Evolutionary conservation across 208 protist species (phyloP), one percentile per base, ranked within the genome.

Genomic region (Chromosphaera perkinsii): DNA sequence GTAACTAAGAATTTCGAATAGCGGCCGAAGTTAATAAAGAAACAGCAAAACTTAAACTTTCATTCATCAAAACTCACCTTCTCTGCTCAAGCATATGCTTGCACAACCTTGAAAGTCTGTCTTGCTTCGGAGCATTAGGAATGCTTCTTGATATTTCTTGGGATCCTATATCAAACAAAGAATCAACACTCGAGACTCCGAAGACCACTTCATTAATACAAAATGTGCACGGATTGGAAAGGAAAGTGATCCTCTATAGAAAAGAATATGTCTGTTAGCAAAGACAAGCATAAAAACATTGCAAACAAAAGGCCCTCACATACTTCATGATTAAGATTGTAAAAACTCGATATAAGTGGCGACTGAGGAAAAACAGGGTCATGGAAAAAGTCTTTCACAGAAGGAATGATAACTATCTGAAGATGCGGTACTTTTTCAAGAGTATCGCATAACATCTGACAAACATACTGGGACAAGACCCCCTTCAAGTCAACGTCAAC

Each of bases 1-100:
- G 27, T 36, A 66, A 27, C 59, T 66, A n/a, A n/a, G n/a, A n/a
- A n/a, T n/a, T n/a, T n/a, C n/a, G n/a, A n/a, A n/a, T n/a, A n/a
- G n/a, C n/a, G n/a, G n/a, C n/a, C n/a, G n/a, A n/a, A n/a, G n/a
- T n/a, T n/a, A n/a, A n/a, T n/a, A n/a, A n/a, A n/a, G n/a, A n/a
- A n/a, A n/a, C n/a, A n/a, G n/a, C n/a, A n/a, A n/a, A n/a, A n/a
- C n/a, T n/a, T n/a, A n/a, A n/a, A n/a, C n/a, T n/a, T n/a, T n/a
- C n/a, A n/a, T n/a, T n/a, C n/a, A n/a, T n/a, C n/a, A n/a, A n/a
- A 52, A 29, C 7, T 40, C 36, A 63, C 57, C 57, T 63, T 48
- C 57, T n/a, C 49, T 63, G 57, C 27, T 63, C 57, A 9, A 63
- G 17, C 0, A 63, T 1, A 1, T 63, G 57, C 20, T 63, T 63